A percentile compares a stretch with the other conserved stretches of the same genome.
These are phyloP conservation scores for Symbiotaphrina buchneri DNA, from an alignment of 495 filamentous ascomycete genomes.

Conservation along the genomic window DNA sequence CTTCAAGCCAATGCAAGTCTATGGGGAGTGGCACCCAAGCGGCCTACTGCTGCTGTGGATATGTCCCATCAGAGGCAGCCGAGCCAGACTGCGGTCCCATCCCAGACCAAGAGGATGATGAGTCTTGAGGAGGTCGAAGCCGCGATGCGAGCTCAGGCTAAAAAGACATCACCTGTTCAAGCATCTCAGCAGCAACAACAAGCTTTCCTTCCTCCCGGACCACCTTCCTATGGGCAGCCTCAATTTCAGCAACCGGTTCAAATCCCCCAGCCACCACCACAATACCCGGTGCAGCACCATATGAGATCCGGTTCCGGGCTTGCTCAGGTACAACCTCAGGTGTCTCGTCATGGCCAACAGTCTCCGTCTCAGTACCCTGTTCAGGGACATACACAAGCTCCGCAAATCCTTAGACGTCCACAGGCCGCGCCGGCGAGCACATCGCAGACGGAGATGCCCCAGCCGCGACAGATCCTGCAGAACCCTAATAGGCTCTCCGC, in stretches of 20 bases:
- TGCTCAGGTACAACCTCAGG: no score
- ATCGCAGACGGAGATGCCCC: constrained; percentile 4
- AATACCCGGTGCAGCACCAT: constrained; percentile 3
- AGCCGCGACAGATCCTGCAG: constrained; percentile 23
- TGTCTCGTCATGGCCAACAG: no score
- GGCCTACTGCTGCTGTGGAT: constrained; percentile 10
- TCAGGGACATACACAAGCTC: constrained; percentile 12
- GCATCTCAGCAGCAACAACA: neutral
- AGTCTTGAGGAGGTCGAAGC: constrained; percentile 95
- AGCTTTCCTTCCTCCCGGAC: constrained; percentile 5
- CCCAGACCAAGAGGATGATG: constrained; percentile 59
- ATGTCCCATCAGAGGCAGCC: constrained; percentile 4
- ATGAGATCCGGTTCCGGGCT: no score
- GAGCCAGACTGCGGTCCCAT: constrained; percentile 6
- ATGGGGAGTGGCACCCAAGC: constrained; percentile 58
- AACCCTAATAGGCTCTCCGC: constrained; percentile 20
- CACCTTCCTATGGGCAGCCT: constrained; percentile 9
- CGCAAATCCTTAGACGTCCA: constrained; percentile 16
- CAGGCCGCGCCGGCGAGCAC: constrained; percentile 19
- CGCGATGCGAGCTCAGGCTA: constrained; percentile 53
- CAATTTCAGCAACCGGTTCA: constrained; percentile 9
- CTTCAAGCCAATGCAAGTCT: constrained; percentile 83
- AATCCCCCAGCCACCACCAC: constrained; percentile 7
- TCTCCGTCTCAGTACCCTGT: constrained; percentile 7
- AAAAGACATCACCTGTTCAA: constrained; percentile 17